Evolutionary conservation across 2,329 filamentous ascomycete genomes (phyloP).

Genomic region (Chaetomium sp.): DNA sequence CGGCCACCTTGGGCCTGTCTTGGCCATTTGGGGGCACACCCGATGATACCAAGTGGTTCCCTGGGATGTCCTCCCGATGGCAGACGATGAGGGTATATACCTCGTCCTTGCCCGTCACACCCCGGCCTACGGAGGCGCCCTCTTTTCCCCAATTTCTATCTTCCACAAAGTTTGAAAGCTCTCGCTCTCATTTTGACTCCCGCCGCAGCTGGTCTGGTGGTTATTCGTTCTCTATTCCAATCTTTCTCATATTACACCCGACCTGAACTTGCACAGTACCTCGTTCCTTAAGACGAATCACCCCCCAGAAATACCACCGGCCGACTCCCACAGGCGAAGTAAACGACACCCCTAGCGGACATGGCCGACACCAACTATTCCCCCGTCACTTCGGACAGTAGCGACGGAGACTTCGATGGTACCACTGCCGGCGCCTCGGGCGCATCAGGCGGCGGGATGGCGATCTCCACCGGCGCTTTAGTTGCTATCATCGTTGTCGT

Average conservation of each 20-base stretch:
- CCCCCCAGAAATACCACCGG: neutral
- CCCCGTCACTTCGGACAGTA: conserved; percentile 38
- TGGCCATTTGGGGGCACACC: neutral
- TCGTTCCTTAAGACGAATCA: neutral
- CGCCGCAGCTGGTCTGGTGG: conserved; percentile 15
- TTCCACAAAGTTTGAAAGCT: neutral
- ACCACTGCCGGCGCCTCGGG: conserved; percentile 61
- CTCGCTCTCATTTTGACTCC: neutral
- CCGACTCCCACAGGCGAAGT: neutral
- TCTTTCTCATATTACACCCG: neutral
- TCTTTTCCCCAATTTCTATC: neutral
- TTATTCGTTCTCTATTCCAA: conserved; percentile 2
- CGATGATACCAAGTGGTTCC: too few species aligned
- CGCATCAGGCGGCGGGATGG: conserved; percentile 50
- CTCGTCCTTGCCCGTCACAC: neutral
- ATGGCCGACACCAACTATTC: conserved; percentile 30
- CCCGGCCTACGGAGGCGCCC: neutral
- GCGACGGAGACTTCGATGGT: conserved; percentile 36
- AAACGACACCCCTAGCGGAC: conserved; percentile 32
- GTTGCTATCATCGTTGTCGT: conserved; percentile 71
- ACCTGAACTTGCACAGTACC: too few species aligned
- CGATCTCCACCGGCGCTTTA: conserved; percentile 61
- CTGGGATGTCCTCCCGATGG: neutral
- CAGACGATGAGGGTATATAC: conserved; percentile 4
- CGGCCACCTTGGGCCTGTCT: neutral